Evolutionary conservation across 495 filamentous ascomycete species (phyloP).

Genomic region (Hypoxylon cercidicola): DNA sequence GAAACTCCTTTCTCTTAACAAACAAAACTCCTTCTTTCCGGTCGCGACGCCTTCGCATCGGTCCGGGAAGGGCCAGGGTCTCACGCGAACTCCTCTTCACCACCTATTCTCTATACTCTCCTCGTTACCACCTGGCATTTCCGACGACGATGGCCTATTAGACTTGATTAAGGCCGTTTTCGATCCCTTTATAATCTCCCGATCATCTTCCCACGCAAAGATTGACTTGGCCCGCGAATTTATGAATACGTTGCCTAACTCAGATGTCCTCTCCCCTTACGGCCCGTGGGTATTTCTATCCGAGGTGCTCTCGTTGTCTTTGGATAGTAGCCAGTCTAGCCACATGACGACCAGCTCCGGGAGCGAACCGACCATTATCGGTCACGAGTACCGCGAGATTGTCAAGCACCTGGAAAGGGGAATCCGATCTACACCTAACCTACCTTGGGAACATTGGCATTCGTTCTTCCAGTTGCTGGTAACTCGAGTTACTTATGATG

Average conservation of each 20-base stretch:
- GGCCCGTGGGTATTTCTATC: slow-evolving; percentile 57
- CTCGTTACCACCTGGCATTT: slow-evolving; percentile 51
- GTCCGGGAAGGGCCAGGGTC: slow-evolving; percentile 50
- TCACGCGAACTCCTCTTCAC: slow-evolving; percentile 56
- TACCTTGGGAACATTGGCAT: slow-evolving; percentile 66
- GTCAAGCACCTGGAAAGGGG: slow-evolving; percentile 74
- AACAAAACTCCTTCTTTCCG: slow-evolving; percentile 51
- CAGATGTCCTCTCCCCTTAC: slow-evolving; percentile 50
- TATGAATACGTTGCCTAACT: slow-evolving; percentile 47
- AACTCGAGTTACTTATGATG: slow-evolving; percentile 68
- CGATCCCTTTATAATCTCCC: slow-evolving; percentile 51
- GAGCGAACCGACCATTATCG: slow-evolving; percentile 50
- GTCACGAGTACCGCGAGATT: slow-evolving; percentile 74
- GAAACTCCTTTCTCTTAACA: slow-evolving; percentile 66
- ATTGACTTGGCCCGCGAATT: slow-evolving; percentile 56
- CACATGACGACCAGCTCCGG: slow-evolving; percentile 46
- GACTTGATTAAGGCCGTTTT: slow-evolving; percentile 56
- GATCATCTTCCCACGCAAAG: slow-evolving; percentile 46
- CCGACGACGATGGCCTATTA: slow-evolving; percentile 55
- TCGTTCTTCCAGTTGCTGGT: slow-evolving; percentile 67
- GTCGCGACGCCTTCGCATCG: slow-evolving; percentile 64
- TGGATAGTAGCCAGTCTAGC: slow-evolving; percentile 49
- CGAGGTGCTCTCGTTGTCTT: slow-evolving; percentile 36
- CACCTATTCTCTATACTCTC: slow-evolving; percentile 63
- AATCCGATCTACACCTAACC: slow-evolving; percentile 57